Evolutionary conservation across 2,329 filamentous ascomycete genomes (phyloP), one percentile per base, ranked within the genome.

Genomic region (Raffaelea deltoideospora): DNA sequence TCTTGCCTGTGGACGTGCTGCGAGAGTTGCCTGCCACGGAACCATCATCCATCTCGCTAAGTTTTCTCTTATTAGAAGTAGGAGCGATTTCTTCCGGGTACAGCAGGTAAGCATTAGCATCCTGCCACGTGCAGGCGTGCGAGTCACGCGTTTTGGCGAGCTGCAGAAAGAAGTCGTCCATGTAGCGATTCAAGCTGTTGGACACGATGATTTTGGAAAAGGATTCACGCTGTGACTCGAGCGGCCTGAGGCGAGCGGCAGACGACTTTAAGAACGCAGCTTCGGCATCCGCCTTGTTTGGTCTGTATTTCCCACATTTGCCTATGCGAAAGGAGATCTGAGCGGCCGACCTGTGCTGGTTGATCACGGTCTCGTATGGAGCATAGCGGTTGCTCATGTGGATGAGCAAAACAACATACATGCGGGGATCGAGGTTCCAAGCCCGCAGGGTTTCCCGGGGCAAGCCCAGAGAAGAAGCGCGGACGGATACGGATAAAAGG

Each of bases 371-470:
- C 14, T 78, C 66, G 34, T 80, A 58, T 3, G 60, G 58, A 23
- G 62, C 64, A 53, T 92, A 93, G 0, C 61, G 64, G 8, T 31
- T 53, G 0, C 64, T 57, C 44, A 80, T 80, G 26, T 69, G 68
- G 31, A 90, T 67, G 18, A 94, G 60, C 5, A 92, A 61, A 5
- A 88, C 69, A 28, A 93, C 54, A 48, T 88, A 87, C 24, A 86
- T 77, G 0, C 63, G 55, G 0, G 64, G 56, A 13, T 69, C 56
- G 10, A 94, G 53, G 41, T 78, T 68, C 86, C 86, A 94, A 2
- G 85, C 81, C 48, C 79, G 67, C 54, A 84, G 69, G 1, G 75
- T 76, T 48, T 87, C 81, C 27, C 78, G 67, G 0, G 82, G 79
- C 11, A 94, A 70, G 1, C 70, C 75, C 1, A 94, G 67, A 46